phyloP scores from a whole-genome alignment of 108 stramenopile genomes.

The Cyclotella sp. region DNA sequence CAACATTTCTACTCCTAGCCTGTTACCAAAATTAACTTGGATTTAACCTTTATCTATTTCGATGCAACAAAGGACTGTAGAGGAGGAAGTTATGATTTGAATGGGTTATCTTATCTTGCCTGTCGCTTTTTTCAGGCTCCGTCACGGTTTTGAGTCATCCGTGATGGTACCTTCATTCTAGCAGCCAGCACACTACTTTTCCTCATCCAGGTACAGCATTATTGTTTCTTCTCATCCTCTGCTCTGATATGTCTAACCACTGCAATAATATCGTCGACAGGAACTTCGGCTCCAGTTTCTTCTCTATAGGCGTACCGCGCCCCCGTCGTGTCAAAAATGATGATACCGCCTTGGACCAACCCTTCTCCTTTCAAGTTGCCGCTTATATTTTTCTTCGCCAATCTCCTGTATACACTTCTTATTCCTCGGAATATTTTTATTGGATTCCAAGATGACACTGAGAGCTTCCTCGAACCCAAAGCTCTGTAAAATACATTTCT shows the following conservation, averaged over 20 bases:
- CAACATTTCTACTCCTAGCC: too few relatives aligned
- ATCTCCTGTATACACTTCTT: slow-evolving; percentile 43
- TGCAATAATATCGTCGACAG: slow-evolving; percentile 56
- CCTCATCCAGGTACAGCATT: not conserved
- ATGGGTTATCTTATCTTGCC: not conserved
- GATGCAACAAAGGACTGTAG: too few relatives aligned
- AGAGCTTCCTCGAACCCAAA: slow-evolving; percentile 54
- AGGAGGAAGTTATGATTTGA: too few relatives aligned
- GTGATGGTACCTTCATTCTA: slow-evolving; percentile 29
- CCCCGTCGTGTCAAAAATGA: slow-evolving; percentile 55
- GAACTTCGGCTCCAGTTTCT: slow-evolving; percentile 57
- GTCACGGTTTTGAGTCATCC: not conserved
- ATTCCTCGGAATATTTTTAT: slow-evolving; percentile 49
- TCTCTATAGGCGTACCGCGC: slow-evolving; percentile 62
- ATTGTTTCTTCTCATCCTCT: slow-evolving; percentile 4
- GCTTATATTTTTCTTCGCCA: slow-evolving; percentile 52
- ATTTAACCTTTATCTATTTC: too few relatives aligned
- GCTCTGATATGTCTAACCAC: slow-evolving; percentile 40
- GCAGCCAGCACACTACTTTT: not conserved
- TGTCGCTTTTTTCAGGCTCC: not conserved
- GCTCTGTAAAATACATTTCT: slow-evolving; percentile 56
- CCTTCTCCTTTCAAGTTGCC: slow-evolving; percentile 75
- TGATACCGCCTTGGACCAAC: slow-evolving; percentile 63
- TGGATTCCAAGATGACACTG: slow-evolving; percentile 53
- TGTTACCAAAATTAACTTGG: too few relatives aligned